Conservation (phyloP, 805 yeast genomes). For the Ogataea nakhonphanomensis region DNA sequence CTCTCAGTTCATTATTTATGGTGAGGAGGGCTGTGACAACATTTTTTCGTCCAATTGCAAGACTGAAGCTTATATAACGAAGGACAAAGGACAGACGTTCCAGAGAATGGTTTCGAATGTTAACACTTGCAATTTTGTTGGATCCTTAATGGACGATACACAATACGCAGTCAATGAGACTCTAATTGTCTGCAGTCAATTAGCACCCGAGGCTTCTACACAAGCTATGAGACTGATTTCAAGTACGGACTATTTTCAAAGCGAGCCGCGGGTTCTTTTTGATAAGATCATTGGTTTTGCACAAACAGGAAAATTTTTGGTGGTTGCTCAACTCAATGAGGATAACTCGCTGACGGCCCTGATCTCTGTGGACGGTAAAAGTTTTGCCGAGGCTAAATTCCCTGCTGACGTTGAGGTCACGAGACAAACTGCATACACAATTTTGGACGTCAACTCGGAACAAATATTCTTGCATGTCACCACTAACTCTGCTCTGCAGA, state of each 20-base stretch:
- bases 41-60: slow-evolving; percentile 46
- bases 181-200: slow-evolving; percentile 62
- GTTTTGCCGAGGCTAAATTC: slow-evolving; percentile 74
- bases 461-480: slow-evolving; percentile 84
- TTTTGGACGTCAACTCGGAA: slow-evolving; percentile 67
- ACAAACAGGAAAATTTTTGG: slow-evolving; percentile 61
- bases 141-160: slow-evolving; percentile 41
- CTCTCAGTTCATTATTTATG: slow-evolving; percentile 64
- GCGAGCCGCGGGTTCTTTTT: slow-evolving; percentile 40
- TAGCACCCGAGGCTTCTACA: slow-evolving; percentile 25
- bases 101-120: slow-evolving; percentile 49
- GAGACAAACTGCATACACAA: slow-evolving; percentile 69
- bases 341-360: slow-evolving; percentile 58
- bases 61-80: slow-evolving; percentile 56
- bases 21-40: slow-evolving; percentile 55
- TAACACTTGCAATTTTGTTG: slow-evolving; percentile 64
- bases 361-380: slow-evolving; percentile 74
- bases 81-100: slow-evolving; percentile 67
- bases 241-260: slow-evolving; percentile 50
- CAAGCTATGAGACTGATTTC: slow-evolving; percentile 34
- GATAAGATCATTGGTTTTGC: slow-evolving; percentile 71
- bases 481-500: slow-evolving; percentile 44
- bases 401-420: slow-evolving; percentile 64
- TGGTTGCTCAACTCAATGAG: slow-evolving; percentile 61
- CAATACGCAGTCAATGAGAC: slow-evolving; percentile 37